Percentiles rank a stretch among this genome's conserved stretches.
phyloP scores from a whole-genome alignment of 2,329 filamentous ascomycete genomes.

The Orbilia quercus region DNA sequence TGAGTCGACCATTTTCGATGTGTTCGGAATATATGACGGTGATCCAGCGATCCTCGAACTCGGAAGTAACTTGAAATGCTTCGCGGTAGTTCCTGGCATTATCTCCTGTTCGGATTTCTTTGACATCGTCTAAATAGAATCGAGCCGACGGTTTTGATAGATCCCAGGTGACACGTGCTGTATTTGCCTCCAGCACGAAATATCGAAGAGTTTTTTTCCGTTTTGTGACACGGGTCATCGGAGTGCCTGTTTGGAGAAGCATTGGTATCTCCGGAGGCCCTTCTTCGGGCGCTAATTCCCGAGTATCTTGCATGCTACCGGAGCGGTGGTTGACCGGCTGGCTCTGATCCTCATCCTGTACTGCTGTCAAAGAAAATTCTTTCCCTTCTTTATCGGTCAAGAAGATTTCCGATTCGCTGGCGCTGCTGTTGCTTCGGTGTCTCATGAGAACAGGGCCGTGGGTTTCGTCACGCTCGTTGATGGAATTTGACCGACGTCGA shows the following conservation, averaged over 20 bases:
- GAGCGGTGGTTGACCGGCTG: slow-evolving; percentile 24
- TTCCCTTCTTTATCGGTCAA: slow-evolving; percentile 65
- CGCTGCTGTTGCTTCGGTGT: slow-evolving; percentile 88
- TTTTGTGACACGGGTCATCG: slow-evolving; percentile 84
- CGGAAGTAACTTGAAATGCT: slow-evolving; percentile 77
- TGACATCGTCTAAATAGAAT: slow-evolving; percentile 94
- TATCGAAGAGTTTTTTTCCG: slow-evolving; percentile 79
- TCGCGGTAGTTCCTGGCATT: slow-evolving; percentile 90
- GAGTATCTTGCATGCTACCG: slow-evolving; percentile 64
- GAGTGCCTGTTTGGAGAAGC: slow-evolving; percentile 80
- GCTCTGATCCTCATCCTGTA: slow-evolving; percentile 61
- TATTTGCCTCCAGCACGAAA: slow-evolving; percentile 82
- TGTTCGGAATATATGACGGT: slow-evolving; percentile 85
- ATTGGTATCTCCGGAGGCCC: slow-evolving; percentile 78
- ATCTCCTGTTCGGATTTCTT: slow-evolving; percentile 83
- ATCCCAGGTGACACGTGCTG: slow-evolving; percentile 90
- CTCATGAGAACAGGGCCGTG: slow-evolving; percentile 89
- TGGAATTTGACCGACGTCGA: slow-evolving; percentile 79
- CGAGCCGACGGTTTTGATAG: slow-evolving; percentile 79
- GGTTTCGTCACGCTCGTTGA: slow-evolving; percentile 84
- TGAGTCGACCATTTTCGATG: slow-evolving; percentile 80
- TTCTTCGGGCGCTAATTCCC: slow-evolving; percentile 62
- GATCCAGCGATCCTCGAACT: slow-evolving; percentile 80
- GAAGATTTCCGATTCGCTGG: slow-evolving; percentile 68
- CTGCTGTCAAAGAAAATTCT: slow-evolving; percentile 67